A percentile compares a stretch with the other conserved stretches of the same genome.
These are phyloP conservation scores for Hortaea werneckii DNA, from an alignment of 2,329 filamentous ascomycete genomes.

Conservation along the genomic window DNA sequence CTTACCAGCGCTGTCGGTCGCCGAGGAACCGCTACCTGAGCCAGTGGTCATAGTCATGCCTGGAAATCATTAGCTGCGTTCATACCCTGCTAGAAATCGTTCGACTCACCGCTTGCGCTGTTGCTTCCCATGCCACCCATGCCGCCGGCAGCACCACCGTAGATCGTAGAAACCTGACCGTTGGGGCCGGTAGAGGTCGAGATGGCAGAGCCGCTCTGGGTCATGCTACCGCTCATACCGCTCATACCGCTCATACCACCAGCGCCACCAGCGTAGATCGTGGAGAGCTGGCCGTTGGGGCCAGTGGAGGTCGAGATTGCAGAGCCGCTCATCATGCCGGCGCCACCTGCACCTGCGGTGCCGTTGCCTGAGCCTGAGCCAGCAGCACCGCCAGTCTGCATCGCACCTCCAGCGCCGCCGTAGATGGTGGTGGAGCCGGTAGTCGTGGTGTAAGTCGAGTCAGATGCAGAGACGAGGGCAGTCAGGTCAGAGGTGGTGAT, in stretches of 20 bases:
- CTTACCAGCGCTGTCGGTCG: too few species aligned
- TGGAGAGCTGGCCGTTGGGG: too few species aligned
- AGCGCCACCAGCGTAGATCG: too few species aligned
- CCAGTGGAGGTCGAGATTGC: constrained; percentile 1
- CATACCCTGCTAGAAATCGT: background rate
- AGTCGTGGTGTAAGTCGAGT: constrained; percentile 22
- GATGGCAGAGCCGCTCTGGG: too few species aligned
- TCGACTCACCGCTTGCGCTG: background rate
- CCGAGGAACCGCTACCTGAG: too few species aligned
- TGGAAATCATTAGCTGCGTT: too few species aligned
- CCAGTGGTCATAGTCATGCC: background rate
- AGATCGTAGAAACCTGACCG: constrained; percentile 5
- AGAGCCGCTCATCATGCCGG: constrained; percentile 4
- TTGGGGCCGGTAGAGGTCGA: too few species aligned
- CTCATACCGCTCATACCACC: too few species aligned
- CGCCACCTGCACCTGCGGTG: constrained; percentile 3
- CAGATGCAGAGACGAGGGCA: constrained; percentile 19
- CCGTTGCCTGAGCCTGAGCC: constrained; percentile 5
- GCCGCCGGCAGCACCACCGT: constrained; percentile 5
- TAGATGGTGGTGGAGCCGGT: constrained; percentile 27
- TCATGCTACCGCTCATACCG: too few species aligned
- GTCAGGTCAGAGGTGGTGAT: constrained; percentile 24
- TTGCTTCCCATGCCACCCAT: background rate
- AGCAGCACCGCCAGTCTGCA: background rate
- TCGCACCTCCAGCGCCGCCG: constrained; percentile 4